phyloP scores from a whole-genome alignment of 495 filamentous ascomycete species.

The Aspergillus steynii region DNA sequence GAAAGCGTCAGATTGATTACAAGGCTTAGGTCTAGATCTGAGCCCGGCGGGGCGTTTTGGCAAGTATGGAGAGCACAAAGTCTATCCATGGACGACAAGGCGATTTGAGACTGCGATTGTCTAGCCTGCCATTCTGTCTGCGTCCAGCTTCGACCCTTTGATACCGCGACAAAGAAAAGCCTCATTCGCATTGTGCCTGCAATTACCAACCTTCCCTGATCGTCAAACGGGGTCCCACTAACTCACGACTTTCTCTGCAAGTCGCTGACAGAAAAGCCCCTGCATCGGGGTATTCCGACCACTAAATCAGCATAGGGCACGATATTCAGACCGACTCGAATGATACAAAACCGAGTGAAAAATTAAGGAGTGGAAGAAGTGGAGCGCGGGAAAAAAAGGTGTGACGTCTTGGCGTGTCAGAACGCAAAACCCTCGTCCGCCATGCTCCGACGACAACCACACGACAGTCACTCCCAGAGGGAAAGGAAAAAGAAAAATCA shows the following conservation, averaged over 20 bases:
- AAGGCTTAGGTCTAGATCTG: background rate
- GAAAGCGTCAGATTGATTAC: background rate
- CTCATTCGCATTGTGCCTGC: background rate
- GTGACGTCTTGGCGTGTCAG: constrained; percentile 10
- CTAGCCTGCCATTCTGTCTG: too few relatives aligned
- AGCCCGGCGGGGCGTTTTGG: background rate
- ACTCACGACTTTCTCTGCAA: background rate
- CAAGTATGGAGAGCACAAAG: background rate
- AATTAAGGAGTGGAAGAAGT: constrained; percentile 4
- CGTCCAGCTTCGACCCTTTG: too few relatives aligned
- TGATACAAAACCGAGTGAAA: background rate
- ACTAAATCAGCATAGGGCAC: background rate
- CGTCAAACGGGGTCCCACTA: background rate
- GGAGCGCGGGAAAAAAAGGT: background rate
- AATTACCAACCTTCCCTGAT: background rate
- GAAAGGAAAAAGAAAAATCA: too few relatives aligned
- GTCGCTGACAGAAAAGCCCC: background rate
- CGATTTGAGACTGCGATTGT: background rate
- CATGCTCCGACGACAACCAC: background rate
- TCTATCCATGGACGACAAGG: background rate
- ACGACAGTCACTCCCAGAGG: background rate
- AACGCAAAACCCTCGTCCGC: background rate
- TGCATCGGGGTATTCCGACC: background rate
- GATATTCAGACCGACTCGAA: background rate
- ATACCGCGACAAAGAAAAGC: background rate